Evolutionary conservation across 169 alveolate species (phyloP), one percentile per base, ranked within the genome.

Genomic region (Eimeria falciformis): DNA sequence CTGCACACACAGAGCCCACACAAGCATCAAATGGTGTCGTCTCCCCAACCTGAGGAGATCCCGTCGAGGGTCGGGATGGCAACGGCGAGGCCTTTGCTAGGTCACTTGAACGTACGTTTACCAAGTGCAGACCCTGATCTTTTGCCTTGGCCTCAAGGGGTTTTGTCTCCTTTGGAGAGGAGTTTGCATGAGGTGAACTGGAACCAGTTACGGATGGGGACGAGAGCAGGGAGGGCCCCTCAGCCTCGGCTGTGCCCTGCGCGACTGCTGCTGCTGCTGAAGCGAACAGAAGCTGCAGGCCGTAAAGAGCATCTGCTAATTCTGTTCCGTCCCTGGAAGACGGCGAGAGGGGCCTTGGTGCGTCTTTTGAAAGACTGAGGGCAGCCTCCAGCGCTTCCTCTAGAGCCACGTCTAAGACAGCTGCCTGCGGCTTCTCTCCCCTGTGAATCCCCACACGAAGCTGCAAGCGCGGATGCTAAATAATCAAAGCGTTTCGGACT

Each of bases 251-350:
- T 17, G 45, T 6, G 21, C 50, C 47, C 6, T 1, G 27, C 12
- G 79, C 47, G 9, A 46, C 37, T 46, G 79, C 79, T 68, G 79
- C 79, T 25, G 79, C 79, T 29, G 79, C 79, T 27, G 79, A 68
- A 9, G 23, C 79, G 29, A 29, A 9, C 79, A 68, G n/a, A n/a
- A 6, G 50, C 79, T 68, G 79, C 79, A 68, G 47, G 1, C 50
- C 79, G 18, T 27, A 68, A 17, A 68, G 47, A 18, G 50, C 79
- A 6, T 18, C 45, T 5, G 79, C 79, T 1, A 25, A 9, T 68
- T n/a, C 79, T 68, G 6, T 46, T 3, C 50, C 43, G 40, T 18
- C 9, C 73, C 27, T 62, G 9, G 14, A 11, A 7, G 73, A 12
- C 14, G 73, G 33, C 73, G 14, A n/a, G 73, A n/a, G 27, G 73